Evolutionary conservation across 148 eudicot genomes (phyloP).

Genomic region (Talinum fruticosum): DNA sequence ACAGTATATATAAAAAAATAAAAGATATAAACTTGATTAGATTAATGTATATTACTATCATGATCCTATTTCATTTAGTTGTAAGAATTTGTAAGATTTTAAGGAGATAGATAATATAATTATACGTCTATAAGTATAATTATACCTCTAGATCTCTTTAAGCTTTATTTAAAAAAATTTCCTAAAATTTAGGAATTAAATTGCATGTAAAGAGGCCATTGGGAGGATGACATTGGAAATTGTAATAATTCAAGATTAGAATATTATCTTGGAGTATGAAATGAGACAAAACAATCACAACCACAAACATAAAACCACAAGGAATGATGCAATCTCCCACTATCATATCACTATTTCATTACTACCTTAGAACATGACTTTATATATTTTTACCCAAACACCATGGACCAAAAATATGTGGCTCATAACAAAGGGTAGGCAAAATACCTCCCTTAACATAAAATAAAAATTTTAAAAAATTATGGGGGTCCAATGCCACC

Average conservation of each 20-base stretch:
- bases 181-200: not conserved
- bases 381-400: not conserved
- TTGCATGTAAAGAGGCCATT: not conserved
- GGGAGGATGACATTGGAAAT: not conserved
- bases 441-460: no score
- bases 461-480: no score
- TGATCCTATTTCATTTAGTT: no score
- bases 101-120: no score
- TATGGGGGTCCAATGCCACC: not conserved
- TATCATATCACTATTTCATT: not conserved
- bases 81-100: no score
- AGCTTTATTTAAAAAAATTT: no score
- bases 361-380: not conserved
- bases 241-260: not conserved
- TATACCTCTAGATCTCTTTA: no score
- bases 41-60: no score
- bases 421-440: not conserved
- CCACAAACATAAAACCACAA: not conserved
- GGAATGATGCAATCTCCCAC: not conserved
- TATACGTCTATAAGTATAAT: no score
- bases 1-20: no score
- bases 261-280: not conserved
- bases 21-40: no score
- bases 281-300: not conserved
- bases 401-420: conserved; percentile 1